Evolutionary conservation across 495 filamentous ascomycete genomes (phyloP), one percentile per base, ranked within the genome.

Genomic region (Pyronema omphalodes): DNA sequence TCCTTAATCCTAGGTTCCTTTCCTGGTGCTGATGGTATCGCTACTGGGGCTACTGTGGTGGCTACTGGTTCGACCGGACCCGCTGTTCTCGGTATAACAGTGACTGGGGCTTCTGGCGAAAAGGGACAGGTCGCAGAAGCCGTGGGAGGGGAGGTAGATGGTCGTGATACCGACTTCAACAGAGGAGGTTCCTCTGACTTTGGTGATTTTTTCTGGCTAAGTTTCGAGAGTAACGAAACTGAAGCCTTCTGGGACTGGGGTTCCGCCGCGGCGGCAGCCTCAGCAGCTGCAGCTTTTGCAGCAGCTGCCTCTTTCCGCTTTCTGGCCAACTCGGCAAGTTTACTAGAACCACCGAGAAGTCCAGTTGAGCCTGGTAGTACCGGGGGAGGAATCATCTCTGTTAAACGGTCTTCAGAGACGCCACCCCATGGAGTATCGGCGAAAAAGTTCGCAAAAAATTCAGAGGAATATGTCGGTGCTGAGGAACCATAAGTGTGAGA

Each of bases 271-370:
- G 23, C 23, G 23, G 23, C 23, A 29, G 23, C 17, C 55, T 54
- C 52, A 3, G 34, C 58, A 49, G 45, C 54, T 1, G 19, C 53
- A 1, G 45, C 9, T 35, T 19, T 44, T 49, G 52, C 55, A 47
- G 71, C 33, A 60, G 83, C 80, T 67, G 86, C 88, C 69, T 88
- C 93, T 66, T 82, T 83, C 48, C 87, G 77, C 17, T 83, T 80
- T n/a, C 86, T 87, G 55, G 89, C 89, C 15, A 96, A 71, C 41
- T 82, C 81, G 55, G 91, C 88, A 33, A 96, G 72, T 63, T 95
- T 98, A 9, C 89, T 94, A 2, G 83, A 77, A 17, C 93, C 91
- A 17, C 91, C 91, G 14, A 91, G 68, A 7, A 98, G 72, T 0
- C 77, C 76, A 3, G 82, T 78, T 44, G 50, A 14, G 15, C 35